phyloP scores from a whole-genome alignment of 75 land plant genomes.

The Gnetum montanum region DNA sequence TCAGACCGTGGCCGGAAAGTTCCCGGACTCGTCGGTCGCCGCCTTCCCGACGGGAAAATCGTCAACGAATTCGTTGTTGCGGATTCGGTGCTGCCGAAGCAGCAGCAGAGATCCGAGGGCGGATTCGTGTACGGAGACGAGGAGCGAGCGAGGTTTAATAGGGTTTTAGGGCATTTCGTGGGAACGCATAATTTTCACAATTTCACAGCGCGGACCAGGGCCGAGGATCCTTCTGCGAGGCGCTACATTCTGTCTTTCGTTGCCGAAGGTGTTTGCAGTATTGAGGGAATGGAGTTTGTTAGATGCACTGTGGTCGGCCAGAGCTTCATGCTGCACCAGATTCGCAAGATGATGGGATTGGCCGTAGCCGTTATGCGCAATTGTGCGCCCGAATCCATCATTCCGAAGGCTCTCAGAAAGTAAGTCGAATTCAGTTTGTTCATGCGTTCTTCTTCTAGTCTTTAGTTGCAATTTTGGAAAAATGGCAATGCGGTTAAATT shows the following conservation, averaged over 20 bases:
- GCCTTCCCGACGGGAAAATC: not conserved
- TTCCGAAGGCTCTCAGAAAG: slow-evolving; percentile 58
- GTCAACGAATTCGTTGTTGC: not conserved
- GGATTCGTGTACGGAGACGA: slow-evolving; percentile 54
- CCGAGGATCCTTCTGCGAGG: slow-evolving; percentile 80
- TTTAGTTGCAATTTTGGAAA: too few species aligned
- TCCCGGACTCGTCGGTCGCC: slow-evolving; percentile 32
- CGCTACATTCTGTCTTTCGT: slow-evolving; percentile 78
- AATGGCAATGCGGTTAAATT: too few species aligned
- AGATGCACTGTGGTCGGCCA: slow-evolving; percentile 87
- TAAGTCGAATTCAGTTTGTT: slow-evolving; percentile 19
- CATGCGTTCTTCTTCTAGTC: too few species aligned
- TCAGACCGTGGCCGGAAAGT: slow-evolving; percentile 67
- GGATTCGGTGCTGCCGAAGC: not conserved
- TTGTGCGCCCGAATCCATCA: slow-evolving; percentile 72
- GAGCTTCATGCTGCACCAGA: slow-evolving; percentile 99
- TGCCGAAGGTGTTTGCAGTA: slow-evolving; percentile 36
- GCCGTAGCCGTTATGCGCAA: slow-evolving; percentile 89
- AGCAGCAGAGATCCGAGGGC: not conserved
- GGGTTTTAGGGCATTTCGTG: slow-evolving; percentile 41
- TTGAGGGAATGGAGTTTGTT: slow-evolving; percentile 74
- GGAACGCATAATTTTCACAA: slow-evolving; percentile 97
- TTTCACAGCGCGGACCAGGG: slow-evolving; percentile 73
- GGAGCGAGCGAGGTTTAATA: slow-evolving; percentile 55
- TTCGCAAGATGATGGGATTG: slow-evolving; percentile 89